phyloP scores from a whole-genome alignment of 257 asterid species.

The Solanum medicagineum region DNA sequence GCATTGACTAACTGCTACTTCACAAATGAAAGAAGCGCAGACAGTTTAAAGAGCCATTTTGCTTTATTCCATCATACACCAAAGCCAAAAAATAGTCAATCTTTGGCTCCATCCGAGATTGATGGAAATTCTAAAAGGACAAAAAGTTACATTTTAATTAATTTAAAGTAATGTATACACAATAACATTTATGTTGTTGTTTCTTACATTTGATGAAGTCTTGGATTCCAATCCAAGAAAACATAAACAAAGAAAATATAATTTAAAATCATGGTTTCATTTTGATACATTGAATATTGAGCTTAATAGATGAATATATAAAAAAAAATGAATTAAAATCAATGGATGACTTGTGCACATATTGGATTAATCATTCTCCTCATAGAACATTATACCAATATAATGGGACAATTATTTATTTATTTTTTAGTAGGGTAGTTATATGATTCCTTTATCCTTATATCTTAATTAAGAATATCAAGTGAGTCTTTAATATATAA shows the following conservation, averaged over 20 bases:
- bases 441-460: neutral
- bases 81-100: too few relatives aligned
- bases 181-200: neutral
- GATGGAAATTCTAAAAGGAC: too few relatives aligned
- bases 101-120: too few relatives aligned
- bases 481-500: too few relatives aligned
- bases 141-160: neutral
- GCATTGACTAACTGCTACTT: too few relatives aligned
- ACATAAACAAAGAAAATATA: neutral
- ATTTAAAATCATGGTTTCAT: neutral
- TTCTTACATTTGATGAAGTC: neutral
- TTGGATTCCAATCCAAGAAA: neutral
- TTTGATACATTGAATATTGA: too few relatives aligned
- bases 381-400: neutral
- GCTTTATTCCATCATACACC: too few relatives aligned
- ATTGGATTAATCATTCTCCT: neutral
- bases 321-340: neutral
- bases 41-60: too few relatives aligned
- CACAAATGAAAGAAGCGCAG: too few relatives aligned
- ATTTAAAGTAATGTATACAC: neutral
- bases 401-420: neutral
- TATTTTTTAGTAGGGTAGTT: neutral
- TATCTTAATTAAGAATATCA: neutral
- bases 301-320: neutral
- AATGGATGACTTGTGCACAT: neutral